These are phyloP conservation scores for Rhizopus microsporus DNA, from an alignment of 371 early-diverging fungal genomes.

Conservation along the genomic window DNA sequence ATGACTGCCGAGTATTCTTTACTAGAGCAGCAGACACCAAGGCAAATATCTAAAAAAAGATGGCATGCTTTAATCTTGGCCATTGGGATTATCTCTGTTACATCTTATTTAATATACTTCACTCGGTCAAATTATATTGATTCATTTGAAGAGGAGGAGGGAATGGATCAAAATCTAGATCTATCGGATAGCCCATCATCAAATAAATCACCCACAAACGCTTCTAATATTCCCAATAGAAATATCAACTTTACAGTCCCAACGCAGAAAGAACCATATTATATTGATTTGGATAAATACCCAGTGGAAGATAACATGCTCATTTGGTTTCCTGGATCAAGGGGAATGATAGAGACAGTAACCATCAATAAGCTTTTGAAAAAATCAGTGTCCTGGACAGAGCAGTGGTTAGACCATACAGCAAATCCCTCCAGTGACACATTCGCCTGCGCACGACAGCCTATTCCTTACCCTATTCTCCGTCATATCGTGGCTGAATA, in stretches of 20 bases:
- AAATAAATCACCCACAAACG: background rate
- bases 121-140: background rate
- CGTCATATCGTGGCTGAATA: constrained; percentile 20
- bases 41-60: background rate
- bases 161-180: background rate
- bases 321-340: constrained; percentile 6
- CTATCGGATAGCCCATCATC: background rate
- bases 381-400: constrained; percentile 7
- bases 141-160: background rate
- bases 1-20: constrained; percentile 4
- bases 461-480: constrained; percentile 29
- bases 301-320: constrained; percentile 25
- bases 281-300: constrained; percentile 23
- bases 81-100: background rate
- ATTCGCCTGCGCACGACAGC: constrained; percentile 21
- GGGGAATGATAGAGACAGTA: background rate
- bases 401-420: constrained; percentile 12
- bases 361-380: background rate
- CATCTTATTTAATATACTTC: background rate
- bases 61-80: background rate
- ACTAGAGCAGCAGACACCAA: background rate
- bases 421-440: background rate
- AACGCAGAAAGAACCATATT: constrained; percentile 5
- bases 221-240: constrained; percentile 1
- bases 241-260: constrained; percentile 15